Evolutionary conservation across 768 basidiomycete genomes (phyloP), one percentile per base, ranked within the genome.

Genomic region (Suillus subluteus): DNA sequence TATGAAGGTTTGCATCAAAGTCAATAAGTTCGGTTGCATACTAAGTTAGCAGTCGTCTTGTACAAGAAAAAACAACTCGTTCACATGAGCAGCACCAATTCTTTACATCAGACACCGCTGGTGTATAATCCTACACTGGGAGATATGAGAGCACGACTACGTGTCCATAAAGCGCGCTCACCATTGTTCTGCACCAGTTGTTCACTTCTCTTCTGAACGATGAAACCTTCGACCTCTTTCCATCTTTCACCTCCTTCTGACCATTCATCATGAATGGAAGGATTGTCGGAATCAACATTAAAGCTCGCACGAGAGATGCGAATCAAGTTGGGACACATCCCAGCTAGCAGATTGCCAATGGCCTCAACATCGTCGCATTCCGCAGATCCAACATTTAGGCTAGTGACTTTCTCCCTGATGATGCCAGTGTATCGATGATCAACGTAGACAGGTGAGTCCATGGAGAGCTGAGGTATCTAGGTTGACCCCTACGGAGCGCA

Each of bases 1-100:
- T 18, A 16, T 63, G 62, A 54, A 55, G 12, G 30, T 54, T 62
- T 63, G 50, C 62, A 63, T 63, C 62, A 63, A 50, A n/a, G 32
- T 63, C 48, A 16, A 37, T 26, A 52, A 23, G n/a, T 23, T 41
- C 16, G 18, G 43, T 43, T 43, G 8, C 43, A 16, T 41, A 16
- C 41, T 41, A n/a, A n/a, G n/a, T n/a, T n/a, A 41, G 15, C 41
- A 16, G 41, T 41, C 41, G 41, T 23, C n/a, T 50, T 50, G n/a
- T 21, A 21, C 21, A 21, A n/a, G 40, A 15, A 15, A 46, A 46
- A 46, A 32, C 32, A 46, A 9, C 4, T 12, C 32, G 12, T 50
- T 50, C 12, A 5, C 12, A 2, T 26, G 26, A 50, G 12, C 12
- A 50, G 48, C 43, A 46, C 21, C 44, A 46, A 21, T 8, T 43